Evolutionary conservation across 2,329 filamentous ascomycete species (phyloP), one percentile per base, ranked within the genome.

Genomic region (Fusarium sp.): DNA sequence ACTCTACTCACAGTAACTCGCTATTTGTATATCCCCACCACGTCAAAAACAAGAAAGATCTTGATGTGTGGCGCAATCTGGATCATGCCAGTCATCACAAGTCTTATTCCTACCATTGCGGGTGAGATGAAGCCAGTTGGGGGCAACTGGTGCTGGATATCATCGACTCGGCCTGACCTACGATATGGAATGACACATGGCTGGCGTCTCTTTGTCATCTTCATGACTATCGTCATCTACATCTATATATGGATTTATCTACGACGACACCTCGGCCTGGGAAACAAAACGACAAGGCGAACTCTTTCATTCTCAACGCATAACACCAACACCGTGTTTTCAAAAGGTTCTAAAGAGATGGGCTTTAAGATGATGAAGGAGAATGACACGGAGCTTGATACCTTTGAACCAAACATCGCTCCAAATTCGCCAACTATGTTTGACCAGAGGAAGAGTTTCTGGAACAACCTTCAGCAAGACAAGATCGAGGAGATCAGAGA

Each of bases 81-180:
- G 73, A 20, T 46, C 6, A 40, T 75, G 4, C 73, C 73, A 3
- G 27, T 73, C 34, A 49, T 65, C 4, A 75, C 73, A 10, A 73
- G 69, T 22, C 58, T 74, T 4, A 58, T 69, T 2, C 69, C 73
- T 1, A 70, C 69, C 9, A 53, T 63, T 2, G 54, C 57, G 40
- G 71, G 73, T 3, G 64, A 73, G 27, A 75, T 75, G 66, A 41
- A 55, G 25, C 73, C 73, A 20, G 81, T 83, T 0, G 81, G 81
- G 6, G 83, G 83, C 1, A 84, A 84, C 61, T 85, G 83, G 83
- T 84, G 83, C 72, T 85, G 83, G 83, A 84, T 85, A 62, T 73
- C 77, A 15, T 66, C 75, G 15, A 67, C 76, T 4, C 74, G 78
- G n/a, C 69, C 76, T 27, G 79, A 78, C 15, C 75, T 84, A n/a